Conservation (phyloP, 257 asterid genomes). For the Catharanthus roseus region DNA sequence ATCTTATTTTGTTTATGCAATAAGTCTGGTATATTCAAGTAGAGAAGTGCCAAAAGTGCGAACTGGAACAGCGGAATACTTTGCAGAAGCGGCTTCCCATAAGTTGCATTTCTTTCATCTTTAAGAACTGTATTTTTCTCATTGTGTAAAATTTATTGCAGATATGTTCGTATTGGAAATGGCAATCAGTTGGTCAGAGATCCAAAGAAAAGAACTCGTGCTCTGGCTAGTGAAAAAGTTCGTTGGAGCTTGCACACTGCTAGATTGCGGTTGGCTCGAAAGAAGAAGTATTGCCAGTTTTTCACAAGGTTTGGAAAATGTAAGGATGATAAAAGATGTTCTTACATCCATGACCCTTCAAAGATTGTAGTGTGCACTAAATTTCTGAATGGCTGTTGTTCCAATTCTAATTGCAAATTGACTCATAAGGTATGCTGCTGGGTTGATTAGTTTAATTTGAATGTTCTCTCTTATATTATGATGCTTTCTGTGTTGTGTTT, state of each 20-base stretch:
- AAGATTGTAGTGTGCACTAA: conserved; percentile 94
- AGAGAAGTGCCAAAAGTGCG: background rate
- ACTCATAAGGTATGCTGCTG: conserved; percentile 76
- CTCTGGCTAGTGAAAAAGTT: conserved; percentile 82
- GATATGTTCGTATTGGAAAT: conserved; percentile 86
- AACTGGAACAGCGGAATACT: background rate
- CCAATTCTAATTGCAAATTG: conserved; percentile 60
- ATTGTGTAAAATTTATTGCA: conserved; percentile 29
- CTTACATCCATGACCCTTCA: conserved; percentile 75
- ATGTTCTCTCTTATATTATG: background rate
- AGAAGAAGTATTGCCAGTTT: conserved; percentile 81
- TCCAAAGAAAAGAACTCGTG: conserved; percentile 85
- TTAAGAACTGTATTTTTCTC: conserved; percentile 1
- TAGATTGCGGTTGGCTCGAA: conserved; percentile 75
- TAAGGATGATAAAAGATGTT: conserved; percentile 86
- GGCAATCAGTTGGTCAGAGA: conserved; percentile 90
- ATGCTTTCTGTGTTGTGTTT: conserved; percentile 9
- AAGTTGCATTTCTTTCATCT: background rate
- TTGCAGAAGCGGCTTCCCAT: background rate
- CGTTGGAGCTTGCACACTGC: conserved; percentile 98
- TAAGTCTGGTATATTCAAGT: background rate
- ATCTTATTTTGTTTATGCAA: background rate
- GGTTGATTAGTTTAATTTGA: background rate
- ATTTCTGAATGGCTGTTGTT: conserved; percentile 76
- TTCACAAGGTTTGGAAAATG: conserved; percentile 91